A percentile compares a stretch with the other conserved stretches of the same genome.
Evolutionary conservation across 2,329 filamentous ascomycete species (phyloP).

Genomic region (Thelonectria rubi): DNA sequence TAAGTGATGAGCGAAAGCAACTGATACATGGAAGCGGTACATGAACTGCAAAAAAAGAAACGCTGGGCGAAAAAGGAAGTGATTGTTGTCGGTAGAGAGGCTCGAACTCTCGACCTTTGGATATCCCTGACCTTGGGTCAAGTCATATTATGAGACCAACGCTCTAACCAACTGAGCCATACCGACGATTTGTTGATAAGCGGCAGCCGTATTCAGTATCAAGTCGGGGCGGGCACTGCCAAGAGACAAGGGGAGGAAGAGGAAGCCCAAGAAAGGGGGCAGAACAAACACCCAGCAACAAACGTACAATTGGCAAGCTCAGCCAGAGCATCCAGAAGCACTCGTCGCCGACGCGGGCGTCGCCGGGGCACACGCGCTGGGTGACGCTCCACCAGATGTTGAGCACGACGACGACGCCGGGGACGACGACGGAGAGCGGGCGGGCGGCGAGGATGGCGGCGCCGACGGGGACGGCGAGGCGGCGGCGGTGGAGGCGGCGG

Average conservation of each 20-base stretch:
- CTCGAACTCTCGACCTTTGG: slow-evolving; percentile 29
- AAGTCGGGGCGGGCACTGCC: background rate
- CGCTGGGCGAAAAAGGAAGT: background rate
- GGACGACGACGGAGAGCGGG: slow-evolving; percentile 35
- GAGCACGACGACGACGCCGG: slow-evolving; percentile 51
- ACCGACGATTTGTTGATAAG: slow-evolving; percentile 19
- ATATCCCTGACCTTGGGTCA: slow-evolving; percentile 24
- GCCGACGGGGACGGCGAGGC: background rate
- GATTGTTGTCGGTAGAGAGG: slow-evolving; percentile 25
- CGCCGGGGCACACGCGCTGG: slow-evolving; percentile 31
- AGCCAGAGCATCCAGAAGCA: slow-evolving; percentile 41
- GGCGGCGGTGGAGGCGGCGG: no score
- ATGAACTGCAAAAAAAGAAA: slow-evolving; percentile 1
- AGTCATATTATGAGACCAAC: slow-evolving; percentile 28
- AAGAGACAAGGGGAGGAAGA: background rate
- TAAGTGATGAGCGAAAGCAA: background rate
- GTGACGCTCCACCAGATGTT: slow-evolving; percentile 51
- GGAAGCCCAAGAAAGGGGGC: no score
- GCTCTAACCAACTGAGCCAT: slow-evolving; percentile 29
- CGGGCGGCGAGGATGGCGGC: slow-evolving; percentile 26
- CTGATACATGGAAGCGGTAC: background rate
- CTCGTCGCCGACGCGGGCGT: slow-evolving; percentile 21
- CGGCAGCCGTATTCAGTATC: slow-evolving; percentile 3
- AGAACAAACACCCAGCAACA: background rate
- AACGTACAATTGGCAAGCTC: slow-evolving; percentile 36